These are phyloP conservation scores for Pholiota conissans DNA, from an alignment of 768 basidiomycete species.

Conservation along the genomic window DNA sequence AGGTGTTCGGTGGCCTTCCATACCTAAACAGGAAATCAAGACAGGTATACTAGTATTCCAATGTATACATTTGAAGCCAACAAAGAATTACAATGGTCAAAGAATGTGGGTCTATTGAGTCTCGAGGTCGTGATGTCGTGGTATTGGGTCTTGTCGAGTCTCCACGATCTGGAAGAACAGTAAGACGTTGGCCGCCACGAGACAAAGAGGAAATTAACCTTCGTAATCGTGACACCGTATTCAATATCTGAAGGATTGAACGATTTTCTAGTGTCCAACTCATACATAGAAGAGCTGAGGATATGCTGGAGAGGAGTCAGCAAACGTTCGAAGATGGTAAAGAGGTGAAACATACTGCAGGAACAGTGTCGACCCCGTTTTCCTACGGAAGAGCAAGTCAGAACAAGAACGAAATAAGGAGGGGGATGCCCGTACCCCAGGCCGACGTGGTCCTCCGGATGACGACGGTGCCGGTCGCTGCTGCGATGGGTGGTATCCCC, in stretches of 20 bases:
- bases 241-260: slow-evolving; percentile 25
- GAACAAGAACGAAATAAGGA: background rate
- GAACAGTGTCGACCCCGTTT: slow-evolving; percentile 4
- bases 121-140: background rate
- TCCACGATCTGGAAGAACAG: slow-evolving; percentile 32
- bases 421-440: slow-evolving; percentile 1
- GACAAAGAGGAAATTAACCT: slow-evolving; percentile 21
- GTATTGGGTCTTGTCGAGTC: slow-evolving; percentile 29
- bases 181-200: background rate
- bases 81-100: background rate
- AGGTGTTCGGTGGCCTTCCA: background rate
- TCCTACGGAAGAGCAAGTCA: background rate
- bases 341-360: slow-evolving; percentile 14
- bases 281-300: slow-evolving; percentile 26
- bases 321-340: background rate
- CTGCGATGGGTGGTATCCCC: slow-evolving; percentile 22
- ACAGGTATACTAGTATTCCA: background rate
- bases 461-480: slow-evolving; percentile 21
- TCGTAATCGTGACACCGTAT: slow-evolving; percentile 40
- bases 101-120: background rate
- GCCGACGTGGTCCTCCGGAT: slow-evolving; percentile 17
- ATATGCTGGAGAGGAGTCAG: slow-evolving; percentile 14
- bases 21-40: background rate
- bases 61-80: background rate
- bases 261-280: slow-evolving; percentile 29